These are phyloP conservation scores for Volutella citrinella DNA, from an alignment of 2,329 filamentous ascomycete species.

Conservation along the genomic window DNA sequence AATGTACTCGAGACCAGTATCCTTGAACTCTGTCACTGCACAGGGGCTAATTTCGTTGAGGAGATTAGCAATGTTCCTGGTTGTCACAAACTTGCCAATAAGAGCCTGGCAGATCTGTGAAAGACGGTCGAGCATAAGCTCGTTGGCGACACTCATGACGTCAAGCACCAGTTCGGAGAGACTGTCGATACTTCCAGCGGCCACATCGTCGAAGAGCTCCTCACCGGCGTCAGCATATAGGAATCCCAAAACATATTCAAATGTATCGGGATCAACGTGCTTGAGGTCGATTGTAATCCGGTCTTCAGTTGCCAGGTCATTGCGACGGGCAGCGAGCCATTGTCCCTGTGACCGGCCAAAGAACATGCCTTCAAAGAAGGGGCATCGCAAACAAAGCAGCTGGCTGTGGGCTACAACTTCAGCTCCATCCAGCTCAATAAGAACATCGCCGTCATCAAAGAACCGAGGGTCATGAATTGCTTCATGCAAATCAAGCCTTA, in stretches of 20 bases:
- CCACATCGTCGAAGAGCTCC: constrained; percentile 77
- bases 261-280: constrained; percentile 71
- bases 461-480: constrained; percentile 69
- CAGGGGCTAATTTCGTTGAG: constrained; percentile 85
- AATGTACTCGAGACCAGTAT: constrained; percentile 84
- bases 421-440: constrained; percentile 75
- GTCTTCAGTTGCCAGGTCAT: constrained; percentile 31
- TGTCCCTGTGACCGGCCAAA: constrained; percentile 79
- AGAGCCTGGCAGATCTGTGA: constrained; percentile 85
- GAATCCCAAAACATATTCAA: constrained; percentile 74
- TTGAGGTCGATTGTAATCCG: constrained; percentile 73
- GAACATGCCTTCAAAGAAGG: constrained; percentile 90
- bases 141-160: constrained; percentile 85
- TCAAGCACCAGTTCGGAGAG: constrained; percentile 89
- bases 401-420: constrained; percentile 73
- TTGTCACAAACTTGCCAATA: constrained; percentile 80
- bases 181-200: constrained; percentile 70
- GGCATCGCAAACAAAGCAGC: constrained; percentile 78
- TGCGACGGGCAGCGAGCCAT: constrained; percentile 75
- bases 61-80: constrained; percentile 79
- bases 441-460: constrained; percentile 75
- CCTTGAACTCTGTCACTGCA: constrained; percentile 80
- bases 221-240: constrained; percentile 81
- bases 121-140: constrained; percentile 90
- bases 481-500: constrained; percentile 67